Percentiles rank a stretch among this genome's conserved stretches.
Evolutionary conservation across 169 alveolate genomes (phyloP).

Genomic region (Toxoplasma gondii): DNA sequence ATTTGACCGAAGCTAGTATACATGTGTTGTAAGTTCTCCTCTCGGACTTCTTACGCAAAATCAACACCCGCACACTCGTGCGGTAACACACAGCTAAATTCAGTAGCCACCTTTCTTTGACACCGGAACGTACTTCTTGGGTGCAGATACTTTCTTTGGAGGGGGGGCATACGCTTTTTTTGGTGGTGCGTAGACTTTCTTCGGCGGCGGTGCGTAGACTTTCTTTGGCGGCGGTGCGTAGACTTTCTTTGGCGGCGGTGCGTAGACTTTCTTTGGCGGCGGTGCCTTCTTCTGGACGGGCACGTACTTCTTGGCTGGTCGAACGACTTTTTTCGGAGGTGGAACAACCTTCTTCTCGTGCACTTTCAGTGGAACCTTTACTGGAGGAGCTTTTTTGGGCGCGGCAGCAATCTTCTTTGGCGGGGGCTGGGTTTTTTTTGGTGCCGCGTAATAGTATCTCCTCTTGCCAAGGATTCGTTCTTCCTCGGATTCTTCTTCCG

Average conservation of each 20-base stretch:
- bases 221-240: background rate
- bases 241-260: conserved; percentile 16
- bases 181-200: background rate
- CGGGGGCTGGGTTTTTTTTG: conserved; percentile 22
- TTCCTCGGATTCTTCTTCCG: background rate
- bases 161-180: conserved; percentile 1
- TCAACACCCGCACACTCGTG: background rate
- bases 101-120: conserved; percentile 20
- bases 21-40: conserved; percentile 13
- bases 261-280: conserved; percentile 14
- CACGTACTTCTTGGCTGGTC: background rate
- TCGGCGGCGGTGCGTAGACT: background rate
- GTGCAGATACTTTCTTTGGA: background rate
- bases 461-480: background rate
- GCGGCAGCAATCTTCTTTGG: background rate
- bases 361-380: background rate
- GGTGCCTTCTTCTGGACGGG: conserved; percentile 22
- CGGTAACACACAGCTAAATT: background rate
- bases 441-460: background rate
- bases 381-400: background rate
- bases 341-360: background rate
- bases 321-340: background rate
- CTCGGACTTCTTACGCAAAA: background rate
- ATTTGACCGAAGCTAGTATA: background rate
- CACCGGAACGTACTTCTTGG: conserved; percentile 18